Evolutionary conservation across 148 eudicot species (phyloP).

Genomic region (Chenopodium album): DNA sequence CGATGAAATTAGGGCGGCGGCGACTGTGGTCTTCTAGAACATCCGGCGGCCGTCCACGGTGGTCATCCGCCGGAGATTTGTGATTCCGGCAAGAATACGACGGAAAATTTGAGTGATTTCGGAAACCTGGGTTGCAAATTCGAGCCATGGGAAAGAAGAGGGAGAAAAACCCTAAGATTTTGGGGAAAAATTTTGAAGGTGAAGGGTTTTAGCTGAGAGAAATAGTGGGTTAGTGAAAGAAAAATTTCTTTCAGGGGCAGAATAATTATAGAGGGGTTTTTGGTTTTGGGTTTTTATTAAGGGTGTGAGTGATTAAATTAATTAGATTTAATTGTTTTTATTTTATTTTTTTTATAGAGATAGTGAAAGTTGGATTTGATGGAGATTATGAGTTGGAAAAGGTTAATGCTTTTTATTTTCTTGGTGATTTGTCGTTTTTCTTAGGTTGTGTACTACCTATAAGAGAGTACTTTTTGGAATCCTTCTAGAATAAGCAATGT

Average conservation of each 20-base stretch:
- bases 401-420: no score
- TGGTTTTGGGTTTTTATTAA: no score
- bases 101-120: not conserved
- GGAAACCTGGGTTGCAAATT: not conserved
- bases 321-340: no score
- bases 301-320: no score
- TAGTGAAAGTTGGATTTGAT: no score
- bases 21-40: conserved; percentile 22
- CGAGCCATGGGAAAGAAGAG: not conserved
- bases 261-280: not conserved
- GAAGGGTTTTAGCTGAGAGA: not conserved
- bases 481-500: not conserved
- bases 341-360: no score
- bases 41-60: conserved; percentile 22
- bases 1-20: conserved; percentile 25
- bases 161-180: conserved; percentile 8
- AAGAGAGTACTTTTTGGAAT: not conserved
- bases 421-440: no score
- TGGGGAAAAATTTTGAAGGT: not conserved
- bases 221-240: no score
- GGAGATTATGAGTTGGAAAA: no score
- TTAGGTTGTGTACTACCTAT: not conserved
- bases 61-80: not conserved
- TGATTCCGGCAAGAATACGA: conserved; percentile 2
- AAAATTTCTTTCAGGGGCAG: not conserved